Conservation (phyloP, 192 early-diverging fungal genomes). For the Martensiomyces pterosporus region DNA sequence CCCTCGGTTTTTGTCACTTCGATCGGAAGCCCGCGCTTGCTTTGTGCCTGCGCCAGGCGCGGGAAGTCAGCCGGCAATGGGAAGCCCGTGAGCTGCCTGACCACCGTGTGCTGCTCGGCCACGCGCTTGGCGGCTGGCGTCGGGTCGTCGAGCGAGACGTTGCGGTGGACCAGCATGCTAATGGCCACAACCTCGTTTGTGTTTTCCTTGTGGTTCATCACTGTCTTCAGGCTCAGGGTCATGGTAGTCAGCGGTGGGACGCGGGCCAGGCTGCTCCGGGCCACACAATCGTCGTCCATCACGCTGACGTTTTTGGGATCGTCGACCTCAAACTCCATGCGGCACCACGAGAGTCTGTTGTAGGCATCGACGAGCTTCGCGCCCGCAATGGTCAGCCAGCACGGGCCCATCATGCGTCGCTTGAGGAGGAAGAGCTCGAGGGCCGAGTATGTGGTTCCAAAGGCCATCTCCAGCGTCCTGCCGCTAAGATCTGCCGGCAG, state of each 20-base stretch:
- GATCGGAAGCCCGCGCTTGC: constrained; percentile 46
- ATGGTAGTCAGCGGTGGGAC: constrained; percentile 81
- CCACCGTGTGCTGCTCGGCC: constrained; percentile 57
- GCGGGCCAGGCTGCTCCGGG: constrained; percentile 34
- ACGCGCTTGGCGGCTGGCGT: constrained; percentile 45
- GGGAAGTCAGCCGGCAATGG: constrained; percentile 84
- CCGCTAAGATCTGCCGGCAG: constrained; percentile 55
- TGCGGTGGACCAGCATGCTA: constrained; percentile 68
- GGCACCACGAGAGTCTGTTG: constrained; percentile 83
- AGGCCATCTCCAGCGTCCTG: constrained; percentile 78
- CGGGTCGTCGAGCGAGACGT: constrained; percentile 58
- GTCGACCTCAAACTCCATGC: constrained; percentile 62
- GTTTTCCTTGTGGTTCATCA: constrained; percentile 74
- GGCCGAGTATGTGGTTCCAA: constrained; percentile 81
- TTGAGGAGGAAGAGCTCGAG: constrained; percentile 95
- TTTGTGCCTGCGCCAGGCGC: constrained; percentile 46
- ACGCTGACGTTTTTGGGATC: constrained; percentile 67
- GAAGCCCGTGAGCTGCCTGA: constrained; percentile 68
- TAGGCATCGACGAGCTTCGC: constrained; percentile 30
- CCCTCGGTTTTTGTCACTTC: constrained; percentile 65
- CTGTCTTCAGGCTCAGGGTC: constrained; percentile 79
- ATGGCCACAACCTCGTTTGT: constrained; percentile 87
- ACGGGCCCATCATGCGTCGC: constrained; percentile 93
- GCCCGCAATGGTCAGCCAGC: constrained; percentile 77
- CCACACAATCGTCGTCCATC: constrained; percentile 54